Conservation (phyloP, 2,329 filamentous ascomycete genomes). For the Pestalotiopsis sp. region DNA sequence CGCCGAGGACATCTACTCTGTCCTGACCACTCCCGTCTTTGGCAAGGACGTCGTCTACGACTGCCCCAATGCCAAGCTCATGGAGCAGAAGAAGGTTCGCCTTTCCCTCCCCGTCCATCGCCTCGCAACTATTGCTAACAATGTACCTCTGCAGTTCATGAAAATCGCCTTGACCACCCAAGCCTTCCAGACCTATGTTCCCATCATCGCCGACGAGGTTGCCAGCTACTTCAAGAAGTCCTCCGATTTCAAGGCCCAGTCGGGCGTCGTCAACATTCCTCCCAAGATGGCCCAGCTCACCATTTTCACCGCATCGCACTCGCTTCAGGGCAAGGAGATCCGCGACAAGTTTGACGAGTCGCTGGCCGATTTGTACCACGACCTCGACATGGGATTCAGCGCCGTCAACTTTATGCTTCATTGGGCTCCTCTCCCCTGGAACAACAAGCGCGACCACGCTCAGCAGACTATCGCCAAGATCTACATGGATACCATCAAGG, state of each 20-base stretch:
- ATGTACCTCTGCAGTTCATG: slow-evolving; percentile 61
- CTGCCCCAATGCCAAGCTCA: slow-evolving; percentile 87
- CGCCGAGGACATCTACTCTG: slow-evolving; percentile 87
- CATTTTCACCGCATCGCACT: slow-evolving; percentile 86
- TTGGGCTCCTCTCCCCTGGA: slow-evolving; percentile 88
- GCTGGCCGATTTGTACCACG: slow-evolving; percentile 82
- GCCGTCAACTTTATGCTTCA: slow-evolving; percentile 90
- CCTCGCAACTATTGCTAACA: neutral
- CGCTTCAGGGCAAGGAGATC: slow-evolving; percentile 82
- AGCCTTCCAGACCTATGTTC: slow-evolving; percentile 75
- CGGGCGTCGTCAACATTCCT: slow-evolving; percentile 72
- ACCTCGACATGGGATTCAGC: slow-evolving; percentile 87
- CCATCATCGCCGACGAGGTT: slow-evolving; percentile 76
- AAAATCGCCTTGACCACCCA: slow-evolving; percentile 78
- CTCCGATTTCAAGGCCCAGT: slow-evolving; percentile 67
- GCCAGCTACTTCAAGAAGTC: slow-evolving; percentile 71
- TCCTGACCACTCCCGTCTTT: slow-evolving; percentile 73
- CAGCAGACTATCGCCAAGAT: slow-evolving; percentile 80
- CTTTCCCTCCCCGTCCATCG: neutral
- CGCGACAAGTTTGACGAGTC: slow-evolving; percentile 78
- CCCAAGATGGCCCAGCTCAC: slow-evolving; percentile 83
- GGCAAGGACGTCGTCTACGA: slow-evolving; percentile 88
- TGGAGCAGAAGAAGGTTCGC: slow-evolving; percentile 91
- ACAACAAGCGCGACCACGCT: slow-evolving; percentile 77
- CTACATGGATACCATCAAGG: slow-evolving; percentile 80